A percentile compares a stretch with the other conserved stretches of the same genome.
Conservation (phyloP, 257 asterid species). For the Primulina eburnea region DNA sequence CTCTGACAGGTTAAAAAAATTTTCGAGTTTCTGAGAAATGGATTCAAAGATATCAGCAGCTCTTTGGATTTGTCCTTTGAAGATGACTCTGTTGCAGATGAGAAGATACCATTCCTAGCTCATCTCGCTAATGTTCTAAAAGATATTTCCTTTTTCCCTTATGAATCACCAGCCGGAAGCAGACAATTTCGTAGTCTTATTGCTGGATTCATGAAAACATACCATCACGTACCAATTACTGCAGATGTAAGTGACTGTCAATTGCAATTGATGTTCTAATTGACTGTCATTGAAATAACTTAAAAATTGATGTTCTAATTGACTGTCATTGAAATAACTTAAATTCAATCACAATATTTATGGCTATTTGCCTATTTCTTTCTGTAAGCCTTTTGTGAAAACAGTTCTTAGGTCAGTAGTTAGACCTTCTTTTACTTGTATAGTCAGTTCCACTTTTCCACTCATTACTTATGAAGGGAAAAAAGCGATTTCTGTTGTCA, state of each 20-base stretch:
- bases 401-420: background rate
- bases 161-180: conserved; percentile 97
- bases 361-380: background rate
- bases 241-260: conserved; percentile 67
- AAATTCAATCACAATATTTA: too few relatives aligned
- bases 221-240: conserved; percentile 87
- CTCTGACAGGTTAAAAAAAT: conserved; percentile 78
- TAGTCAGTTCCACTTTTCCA: background rate
- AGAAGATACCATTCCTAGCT: conserved; percentile 95
- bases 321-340: too few relatives aligned
- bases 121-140: conserved; percentile 85
- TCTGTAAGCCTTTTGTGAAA: conserved; percentile 12
- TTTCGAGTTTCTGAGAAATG: conserved; percentile 85
- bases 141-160: conserved; percentile 72
- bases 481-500: too few relatives aligned
- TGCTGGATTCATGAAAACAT: conserved; percentile 85
- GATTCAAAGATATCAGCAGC: conserved; percentile 83
- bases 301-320: too few relatives aligned
- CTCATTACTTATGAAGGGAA: too few relatives aligned
- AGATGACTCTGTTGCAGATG: conserved; percentile 98
- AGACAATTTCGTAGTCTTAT: conserved; percentile 77
- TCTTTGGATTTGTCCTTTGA: conserved; percentile 91
- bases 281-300: conserved; percentile 3
- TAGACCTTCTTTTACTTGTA: background rate
- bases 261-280: conserved; percentile 14